Base-by-base conservation (phyloP, 1,139 yeast species). In the Tardiomyces digboiensis region DNA sequence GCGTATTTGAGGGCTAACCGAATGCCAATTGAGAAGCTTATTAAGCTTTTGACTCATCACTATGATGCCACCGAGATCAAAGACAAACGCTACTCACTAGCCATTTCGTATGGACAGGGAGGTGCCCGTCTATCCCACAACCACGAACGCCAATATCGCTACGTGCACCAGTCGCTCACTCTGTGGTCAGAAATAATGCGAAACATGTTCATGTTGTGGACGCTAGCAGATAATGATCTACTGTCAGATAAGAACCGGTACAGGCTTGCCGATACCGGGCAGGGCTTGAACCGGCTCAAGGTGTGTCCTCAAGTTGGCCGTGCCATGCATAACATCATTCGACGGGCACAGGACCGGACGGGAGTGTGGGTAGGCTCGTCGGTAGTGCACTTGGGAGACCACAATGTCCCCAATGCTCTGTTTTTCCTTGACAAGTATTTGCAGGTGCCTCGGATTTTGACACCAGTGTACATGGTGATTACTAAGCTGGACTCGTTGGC, bases 351-450 rank as follows among this genome's bases (percentile, higher is more conserved):
- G 55, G 61, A 70, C 26, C 71, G 72, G 44, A 75, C 82, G 18
- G 76, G 80, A 0, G 64, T 73, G 2, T 82, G 89, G 88, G 80
- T 82, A 39, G 91, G 91, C 2, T 78, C 85, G 7, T 75, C 82
- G 16, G 88, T 80, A 21, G 82, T 82, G 19, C 91, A 82, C 61
- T 56, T 82, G 20, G 91, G 89, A 33, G 91, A 82, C 59, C 81
- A 78, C 52, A 82, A 86, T 1, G 91, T 82, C 4, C 91, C 91
- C 1, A 82, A 82, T 58, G 87, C 89, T 0, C 60, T 82, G 47
- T 80, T 81, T 59, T 82, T 82, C 66, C 61, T 82, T 42, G 89
- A 82, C 62, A 82, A 82, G 59, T 82, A 82, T 56, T 74, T 80
- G 23, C 89, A 82, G 59, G 84, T 82, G 3, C 89, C 89, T 22